Evolutionary conservation across 1,139 yeast species (phyloP), one percentile per base, ranked within the genome.

Genomic region (Candida sp.): DNA sequence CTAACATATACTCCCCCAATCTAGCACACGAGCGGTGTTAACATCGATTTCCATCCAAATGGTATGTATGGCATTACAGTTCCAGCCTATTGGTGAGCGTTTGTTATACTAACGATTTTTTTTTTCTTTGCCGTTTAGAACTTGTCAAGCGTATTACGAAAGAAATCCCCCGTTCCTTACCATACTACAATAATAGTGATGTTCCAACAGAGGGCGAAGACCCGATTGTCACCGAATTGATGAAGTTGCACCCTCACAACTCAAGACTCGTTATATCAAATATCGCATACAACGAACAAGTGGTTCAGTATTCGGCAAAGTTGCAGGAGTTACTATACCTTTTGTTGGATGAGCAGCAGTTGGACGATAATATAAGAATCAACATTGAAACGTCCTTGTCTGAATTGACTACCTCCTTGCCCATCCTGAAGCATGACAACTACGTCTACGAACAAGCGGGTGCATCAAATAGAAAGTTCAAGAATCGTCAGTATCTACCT

Each of bases 171-270:
- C 49, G 59, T 12, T 52, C 59, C 8, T 52, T 57, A 27, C 58
- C 61, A 6, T 55, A 57, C 30, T 55, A 54, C 39, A 53, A 53
- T 39, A 57, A 54, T 41, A 31, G 40, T 6, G 47, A 46, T 28
- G 54, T 49, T 12, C 22, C 49, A 23, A 34, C 53, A 11, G 46
- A 46, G 22, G 45, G 49, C 7, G 49, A 46, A 23, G 65, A 64
- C 33, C 75, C 76, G 6, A 67, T 73, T 7, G 52, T 66, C 25
- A 52, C 60, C 25, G 75, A 72, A 46, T 62, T 75, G 48, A 57
- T 64, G 63, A 74, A 70, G 49, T 55, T 75, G 27, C 63, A 60
- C 31, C 75, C 75, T 7, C 77, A 70, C 49, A 54, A 57, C 12
- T 52, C 59, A 22, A 52, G 50, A 40, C 34, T 49, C 3, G 42